phyloP scores from a whole-genome alignment of 257 asterid species.

The Fraxinus cuspidata region DNA sequence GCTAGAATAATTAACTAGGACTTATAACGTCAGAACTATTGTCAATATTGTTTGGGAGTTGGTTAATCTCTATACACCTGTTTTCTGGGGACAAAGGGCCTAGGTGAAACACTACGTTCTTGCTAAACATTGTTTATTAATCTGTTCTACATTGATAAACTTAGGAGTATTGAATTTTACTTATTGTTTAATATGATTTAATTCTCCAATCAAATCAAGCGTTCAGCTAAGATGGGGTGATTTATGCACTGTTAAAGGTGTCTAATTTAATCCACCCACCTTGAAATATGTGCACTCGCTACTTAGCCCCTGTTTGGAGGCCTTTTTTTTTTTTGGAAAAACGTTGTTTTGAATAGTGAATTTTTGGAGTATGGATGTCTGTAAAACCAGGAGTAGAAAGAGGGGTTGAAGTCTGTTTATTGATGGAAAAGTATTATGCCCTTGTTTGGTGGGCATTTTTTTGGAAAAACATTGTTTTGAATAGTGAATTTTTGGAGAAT shows the following conservation, averaged over 20 bases:
- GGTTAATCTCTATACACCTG: neutral
- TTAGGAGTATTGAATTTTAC: neutral
- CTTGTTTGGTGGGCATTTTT: no score
- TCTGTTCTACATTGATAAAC: neutral
- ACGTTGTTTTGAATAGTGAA: no score
- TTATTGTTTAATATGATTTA: neutral
- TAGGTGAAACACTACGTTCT: neutral
- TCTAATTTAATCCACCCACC: slow-evolving; percentile 4
- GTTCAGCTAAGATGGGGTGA: slow-evolving; percentile 1
- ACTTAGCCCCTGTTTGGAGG: no score
- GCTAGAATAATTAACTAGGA: neutral
- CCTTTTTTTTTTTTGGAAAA: no score
- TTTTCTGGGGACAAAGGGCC: neutral
- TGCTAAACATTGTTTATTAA: neutral
- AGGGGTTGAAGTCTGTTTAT: no score
- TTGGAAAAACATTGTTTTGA: no score
- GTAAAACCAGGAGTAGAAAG: no score
- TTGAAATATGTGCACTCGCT: neutral
- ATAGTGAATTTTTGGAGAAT: no score
- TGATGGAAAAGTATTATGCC: no score
- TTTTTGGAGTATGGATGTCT: no score
- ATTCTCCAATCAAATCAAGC: neutral
- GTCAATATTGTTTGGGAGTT: neutral
- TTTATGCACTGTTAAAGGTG: slow-evolving; percentile 12
- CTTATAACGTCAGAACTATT: neutral